Evolutionary conservation across 2,329 filamentous ascomycete genomes (phyloP), one percentile per base, ranked within the genome.

Genomic region (Verruconis gallopava): DNA sequence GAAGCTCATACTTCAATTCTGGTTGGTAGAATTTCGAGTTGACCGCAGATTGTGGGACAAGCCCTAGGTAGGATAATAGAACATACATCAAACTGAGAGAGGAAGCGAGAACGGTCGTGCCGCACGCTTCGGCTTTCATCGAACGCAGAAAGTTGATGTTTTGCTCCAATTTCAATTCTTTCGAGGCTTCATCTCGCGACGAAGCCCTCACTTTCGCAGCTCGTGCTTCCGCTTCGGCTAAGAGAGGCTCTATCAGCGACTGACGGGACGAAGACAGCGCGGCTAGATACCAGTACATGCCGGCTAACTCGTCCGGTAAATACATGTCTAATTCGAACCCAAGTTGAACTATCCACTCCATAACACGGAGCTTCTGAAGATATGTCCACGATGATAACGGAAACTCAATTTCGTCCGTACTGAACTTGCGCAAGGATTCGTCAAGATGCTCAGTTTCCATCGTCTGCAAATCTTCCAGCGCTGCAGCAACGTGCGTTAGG

Each of bases 301-400:
- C 78, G 1, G 78, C 73, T 6, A 91, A 69, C 58, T 98, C 91
- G 57, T 93, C 81, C 0, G 77, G 71, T 41, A 89, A 78, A 59
- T 96, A 96, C 6, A 94, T 75, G 34, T 89, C 80, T 11, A 95
- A 77, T 60, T 98, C 91, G 58, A 98, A 96, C 11, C 93, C 91
- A 21, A 95, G 75, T 55, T 95, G 83, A 13, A 95, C 71, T 36
- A 93, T 80, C 68, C 79, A 81, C 55, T 89, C 81, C 71, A 95
- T 85, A 53, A 89, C 76, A 21, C 74, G 75, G n/a, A 95, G 70
- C 59, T 95, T 96, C 61, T 93, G 84, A 46, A 88, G 73, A 52
- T 89, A 93, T 0, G 79, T 75, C 91, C 91, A 98, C 3, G 82
- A 86, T 59, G 13, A 80, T 58, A 2, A 80, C 70, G 33, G 38